Base-by-base conservation (phyloP, 306 rosid genomes). In the Parietaria judaica region DNA sequence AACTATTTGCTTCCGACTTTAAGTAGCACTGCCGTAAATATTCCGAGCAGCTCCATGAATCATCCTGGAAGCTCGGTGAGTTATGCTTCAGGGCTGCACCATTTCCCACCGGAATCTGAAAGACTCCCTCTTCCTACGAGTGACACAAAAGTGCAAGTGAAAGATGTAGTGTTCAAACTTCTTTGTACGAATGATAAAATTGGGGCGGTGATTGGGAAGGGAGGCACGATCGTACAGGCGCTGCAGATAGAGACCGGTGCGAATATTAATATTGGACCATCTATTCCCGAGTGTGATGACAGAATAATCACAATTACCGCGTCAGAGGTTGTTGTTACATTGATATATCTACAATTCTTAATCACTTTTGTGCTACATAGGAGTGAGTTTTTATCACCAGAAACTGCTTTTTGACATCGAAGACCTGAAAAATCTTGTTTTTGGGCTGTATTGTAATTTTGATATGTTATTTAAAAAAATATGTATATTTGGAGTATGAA, bases 141-240 rank as follows among this genome's bases (percentile, higher is more conserved):
- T 56, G 86, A 86, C 44, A 63, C 80, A 35, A 76, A 74, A 56
- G 51, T 64, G n/a, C 66, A 62, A 54, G 78, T 70, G 58, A 88
- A 80, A 67, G 97, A 92, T 63, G 79, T 92, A 78, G 74, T 68
- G 65, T 92, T 88, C 68, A 84, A 71, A 77, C 78, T 92, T 68
- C 86, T 92, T 70, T 92, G 96, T 70, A 57, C 90, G 60, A 88
- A 69, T 66, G 90, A 86, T 73, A 82, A 73, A 80, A 83, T 84
- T 71, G 99, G 99, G 58, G 96, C 94, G 70, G 79, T 92, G 41
- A 92, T 92, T 84, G 99, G 99, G 56, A 92, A 84, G 75, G 95
- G 95, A 35, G 99, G 97, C 55, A 58, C 74, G 64, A 83, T 92
- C 74, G 70, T 92, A 52, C 86, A 70, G 83, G 83, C 86, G 57